phyloP scores from a whole-genome alignment of 2,329 filamentous ascomycete species.

The Clonostachys chloroleuca region DNA sequence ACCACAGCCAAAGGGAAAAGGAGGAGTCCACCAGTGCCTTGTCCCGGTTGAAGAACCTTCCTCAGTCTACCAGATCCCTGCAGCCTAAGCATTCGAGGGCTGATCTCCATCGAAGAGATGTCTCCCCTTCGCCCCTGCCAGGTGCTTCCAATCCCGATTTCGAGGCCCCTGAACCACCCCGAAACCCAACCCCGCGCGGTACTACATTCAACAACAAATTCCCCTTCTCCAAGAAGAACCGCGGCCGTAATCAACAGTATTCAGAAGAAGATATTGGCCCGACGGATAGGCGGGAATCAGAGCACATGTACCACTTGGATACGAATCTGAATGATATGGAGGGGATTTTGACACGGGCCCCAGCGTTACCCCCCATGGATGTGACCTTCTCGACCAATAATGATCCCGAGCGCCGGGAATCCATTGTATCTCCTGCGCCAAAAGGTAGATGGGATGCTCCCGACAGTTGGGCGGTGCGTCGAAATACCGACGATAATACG shows the following conservation, averaged over 20 bases:
- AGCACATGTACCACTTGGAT: constrained; percentile 70
- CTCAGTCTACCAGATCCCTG: constrained; percentile 49
- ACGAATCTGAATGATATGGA: constrained; percentile 89
- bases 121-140: constrained; percentile 27
- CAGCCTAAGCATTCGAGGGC: constrained; percentile 42
- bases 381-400: constrained; percentile 40
- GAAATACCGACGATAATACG: constrained; percentile 62
- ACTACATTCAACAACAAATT: constrained; percentile 59
- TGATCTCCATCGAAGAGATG: constrained; percentile 35
- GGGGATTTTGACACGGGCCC: constrained; percentile 73
- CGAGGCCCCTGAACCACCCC: constrained; percentile 14
- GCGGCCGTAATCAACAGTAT: constrained; percentile 43
- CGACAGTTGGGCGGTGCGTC: constrained; percentile 92
- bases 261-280: constrained; percentile 56
- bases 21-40: constrained; percentile 12
- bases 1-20: constrained; percentile 48
- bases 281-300: constrained; percentile 51
- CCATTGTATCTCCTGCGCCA: constrained; percentile 22
- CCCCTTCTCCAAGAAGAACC: constrained; percentile 54
- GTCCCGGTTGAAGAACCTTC: constrained; percentile 39
- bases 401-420: constrained; percentile 35
- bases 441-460: constrained; percentile 83
- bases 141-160: constrained; percentile 19
- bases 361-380: constrained; percentile 68
- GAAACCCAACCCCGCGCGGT: constrained; percentile 23